Conservation (phyloP, 2,329 filamentous ascomycete genomes). For the Canariomyces notabilis region DNA sequence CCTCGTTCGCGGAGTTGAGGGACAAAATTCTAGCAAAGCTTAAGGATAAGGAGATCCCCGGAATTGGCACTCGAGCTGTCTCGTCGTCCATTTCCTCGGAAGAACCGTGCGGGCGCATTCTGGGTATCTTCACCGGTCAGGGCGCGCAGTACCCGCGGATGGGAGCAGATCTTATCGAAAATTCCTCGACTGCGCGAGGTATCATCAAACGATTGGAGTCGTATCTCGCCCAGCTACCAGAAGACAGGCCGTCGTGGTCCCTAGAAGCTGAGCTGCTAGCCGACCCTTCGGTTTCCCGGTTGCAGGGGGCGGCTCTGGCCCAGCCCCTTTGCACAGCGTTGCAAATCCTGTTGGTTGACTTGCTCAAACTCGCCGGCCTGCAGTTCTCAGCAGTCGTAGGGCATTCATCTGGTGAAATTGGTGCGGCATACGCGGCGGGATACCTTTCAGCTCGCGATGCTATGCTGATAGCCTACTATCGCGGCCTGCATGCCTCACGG, state of each 20-base stretch:
- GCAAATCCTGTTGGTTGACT: constrained; percentile 35
- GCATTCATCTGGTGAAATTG: constrained; percentile 42
- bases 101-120: constrained; percentile 6
- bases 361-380: constrained; percentile 31
- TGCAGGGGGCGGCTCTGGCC: constrained; percentile 29
- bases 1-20: constrained; percentile 1
- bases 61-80: neutral
- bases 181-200: neutral
- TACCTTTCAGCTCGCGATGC: constrained; percentile 32
- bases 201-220: neutral
- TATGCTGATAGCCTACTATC: constrained; percentile 36
- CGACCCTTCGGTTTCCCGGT: neutral
- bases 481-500: constrained; percentile 28
- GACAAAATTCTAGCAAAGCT: constrained; percentile 3
- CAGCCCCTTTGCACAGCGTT: constrained; percentile 31
- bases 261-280: constrained; percentile 13
- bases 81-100: neutral
- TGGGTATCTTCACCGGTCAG: constrained; percentile 29
- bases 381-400: constrained; percentile 35
- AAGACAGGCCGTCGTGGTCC: constrained; percentile 15
- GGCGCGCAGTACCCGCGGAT: constrained; percentile 29
- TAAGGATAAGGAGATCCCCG: neutral
- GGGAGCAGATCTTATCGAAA: constrained; percentile 21
- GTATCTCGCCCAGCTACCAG: constrained; percentile 1
- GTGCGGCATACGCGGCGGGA: constrained; percentile 39